Conservation (phyloP, 2,329 filamentous ascomycete genomes). For the Aspergillus tubingensis region DNA sequence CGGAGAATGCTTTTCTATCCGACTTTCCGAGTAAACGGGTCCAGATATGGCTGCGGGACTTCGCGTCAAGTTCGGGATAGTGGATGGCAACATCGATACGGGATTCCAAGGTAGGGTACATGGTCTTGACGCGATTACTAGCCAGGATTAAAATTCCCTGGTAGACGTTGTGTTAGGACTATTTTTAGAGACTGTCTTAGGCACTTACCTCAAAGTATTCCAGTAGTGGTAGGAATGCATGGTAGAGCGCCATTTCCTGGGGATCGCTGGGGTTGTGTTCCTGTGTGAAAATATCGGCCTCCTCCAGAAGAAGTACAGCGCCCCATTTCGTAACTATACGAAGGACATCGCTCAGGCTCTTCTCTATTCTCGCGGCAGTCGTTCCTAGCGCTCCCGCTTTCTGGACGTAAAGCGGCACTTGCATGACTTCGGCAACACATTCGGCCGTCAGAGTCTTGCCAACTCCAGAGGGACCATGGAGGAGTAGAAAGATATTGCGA, state of each 20-base stretch:
- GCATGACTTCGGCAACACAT: conserved; percentile 52
- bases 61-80: conserved; percentile 43
- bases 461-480: not conserved
- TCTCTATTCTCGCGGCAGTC: conserved; percentile 45
- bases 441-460: conserved; percentile 6
- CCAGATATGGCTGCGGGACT: conserved; percentile 46
- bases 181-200: not conserved
- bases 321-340: conserved; percentile 54
- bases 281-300: conserved; percentile 40
- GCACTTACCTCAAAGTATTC: conserved; percentile 30
- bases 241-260: conserved; percentile 49
- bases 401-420: conserved; percentile 54
- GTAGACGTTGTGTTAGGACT: conserved; percentile 13
- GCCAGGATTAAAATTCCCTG: conserved; percentile 50
- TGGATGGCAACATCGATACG: conserved; percentile 43
- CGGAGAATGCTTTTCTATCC: conserved; percentile 16
- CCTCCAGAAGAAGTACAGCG: conserved; percentile 55
- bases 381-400: conserved; percentile 52
- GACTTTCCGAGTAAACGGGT: conserved; percentile 44
- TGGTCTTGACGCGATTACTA: conserved; percentile 47
- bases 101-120: conserved; percentile 49
- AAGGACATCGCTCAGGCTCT: conserved; percentile 47
- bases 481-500: not conserved
- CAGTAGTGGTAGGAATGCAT: conserved; percentile 33
- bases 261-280: conserved; percentile 42